Base-by-base conservation (phyloP, 805 yeast genomes). In the Tetrapisispora arboricola region DNA sequence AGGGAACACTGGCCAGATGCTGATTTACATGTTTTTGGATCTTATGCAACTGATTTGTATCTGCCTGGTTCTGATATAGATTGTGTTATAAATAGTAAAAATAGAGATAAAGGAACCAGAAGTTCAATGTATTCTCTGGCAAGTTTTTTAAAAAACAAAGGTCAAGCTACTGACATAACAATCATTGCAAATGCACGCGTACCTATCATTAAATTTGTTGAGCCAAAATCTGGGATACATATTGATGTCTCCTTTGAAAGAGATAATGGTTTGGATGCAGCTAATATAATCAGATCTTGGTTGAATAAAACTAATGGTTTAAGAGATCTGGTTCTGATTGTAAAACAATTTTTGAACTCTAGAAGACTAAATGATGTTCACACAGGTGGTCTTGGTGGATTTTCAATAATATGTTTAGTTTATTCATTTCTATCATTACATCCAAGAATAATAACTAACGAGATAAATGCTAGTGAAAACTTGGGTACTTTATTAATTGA, bases 31-130 rank as follows among this genome's bases (percentile, higher is more conserved):
- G 94, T 88, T 6, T 90, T 92, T 66, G 98, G 98, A 0, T 88
- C 96, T 0, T 84, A 75, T 58, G 96, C 97, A 0, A 87, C 96
- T 0, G 96, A 88, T 55, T 66, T 90, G 44, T 90, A 88, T 54
- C 67, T 90, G n/a, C 97, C 97, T 0, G 95, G 95, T 2, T 85
- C 96, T 0, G 98, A 90, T 66, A 86, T 90, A 19, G 98, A 90
- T 61, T 78, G 90, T 78, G 96, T 87, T 32, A 73, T 92, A 25
- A 68, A 79, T 4, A 82, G 94, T 18, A 63, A 70, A 15, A 62
- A 67, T 11, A 77, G 79, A 2, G 72, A 74, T 50, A 66, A 66
- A 44, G 86, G 75, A 48, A 73, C 71, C 39, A 73, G 85, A 53
- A 70, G 76, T 13, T 68, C 75, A 26, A 64, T 92, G 37, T 87